Evolutionary conservation across 176 grass and related monocot genomes (phyloP), one percentile per base, ranked within the genome.

Genomic region (Musa troglodytarum): DNA sequence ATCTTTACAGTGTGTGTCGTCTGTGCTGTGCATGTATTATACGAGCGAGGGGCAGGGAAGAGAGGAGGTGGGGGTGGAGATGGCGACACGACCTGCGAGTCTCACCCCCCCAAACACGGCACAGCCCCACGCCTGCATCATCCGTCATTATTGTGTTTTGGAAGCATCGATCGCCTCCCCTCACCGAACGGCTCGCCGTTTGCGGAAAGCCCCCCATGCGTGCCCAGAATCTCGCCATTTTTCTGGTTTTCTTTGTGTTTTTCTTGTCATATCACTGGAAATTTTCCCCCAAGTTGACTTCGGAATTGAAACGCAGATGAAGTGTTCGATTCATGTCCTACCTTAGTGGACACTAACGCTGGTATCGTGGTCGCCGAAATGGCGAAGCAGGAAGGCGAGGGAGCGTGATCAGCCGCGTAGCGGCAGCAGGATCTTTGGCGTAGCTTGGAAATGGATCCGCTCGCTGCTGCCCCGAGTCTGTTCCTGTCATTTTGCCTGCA

Each of bases 91-190:
- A 70, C 68, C 43, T 70, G 68, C 16, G 68, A 70, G 1, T 51
- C 68, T 51, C 57, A 15, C 6, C 57, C 57, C 15, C 57, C n/a
- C 57, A 15, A 1, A 61, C 57, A 61, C 57, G 57, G 57, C 57
- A 20, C 43, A 70, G 68, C 68, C 17, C 68, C 68, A 70, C 68
- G 68, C 68, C 75, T 77, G 75, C 58, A 66, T 63, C 75, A 52
- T 65, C 75, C 29, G 59, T 58, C 75, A 77, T 77, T 65, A 77
- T 77, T 77, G 49, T 77, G 75, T 77, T 77, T 61, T 49, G 49
- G 49, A 77, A 61, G n/a, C 61, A 77, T 77, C 75, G 34, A 43
- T 43, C 34, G 13, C 6, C 67, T 16, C 16, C 4, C 67, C 67
- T 49, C 67, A 29, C 67, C 67, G 61, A 52, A 77, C 75, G 75